Conservation (phyloP, 2,329 filamentous ascomycete genomes). For the Trichoderma lentiforme region DNA sequence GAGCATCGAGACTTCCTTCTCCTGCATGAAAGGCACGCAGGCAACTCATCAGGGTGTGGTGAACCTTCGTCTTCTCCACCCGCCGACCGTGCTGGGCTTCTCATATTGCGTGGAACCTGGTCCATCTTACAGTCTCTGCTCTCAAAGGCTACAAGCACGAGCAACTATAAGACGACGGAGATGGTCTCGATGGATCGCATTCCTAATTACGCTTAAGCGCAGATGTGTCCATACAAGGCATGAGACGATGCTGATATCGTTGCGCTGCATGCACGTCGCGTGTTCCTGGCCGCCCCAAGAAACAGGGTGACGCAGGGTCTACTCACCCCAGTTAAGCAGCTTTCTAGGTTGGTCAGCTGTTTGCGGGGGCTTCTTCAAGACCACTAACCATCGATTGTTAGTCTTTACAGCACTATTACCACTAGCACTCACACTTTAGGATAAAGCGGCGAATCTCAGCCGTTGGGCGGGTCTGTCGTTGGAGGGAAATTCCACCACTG, state of each 20-base stretch:
- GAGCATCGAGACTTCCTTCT: conserved; percentile 14
- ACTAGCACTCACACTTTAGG: background rate
- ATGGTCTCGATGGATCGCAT: background rate
- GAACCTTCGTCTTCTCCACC: conserved; percentile 8
- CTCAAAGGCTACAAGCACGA: no score
- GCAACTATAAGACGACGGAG: background rate
- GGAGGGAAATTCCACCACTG: background rate
- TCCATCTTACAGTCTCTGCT: background rate
- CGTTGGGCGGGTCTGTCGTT: background rate
- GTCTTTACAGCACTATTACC: background rate
- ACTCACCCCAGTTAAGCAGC: background rate
- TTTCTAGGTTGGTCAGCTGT: background rate
- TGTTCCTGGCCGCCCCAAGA: background rate
- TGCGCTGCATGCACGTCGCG: background rate
- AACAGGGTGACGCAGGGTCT: background rate
- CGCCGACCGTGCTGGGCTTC: background rate
- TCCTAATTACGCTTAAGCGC: background rate
- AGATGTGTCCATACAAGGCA: background rate
- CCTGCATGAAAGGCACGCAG: conserved; percentile 16
- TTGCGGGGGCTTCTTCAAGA: background rate
- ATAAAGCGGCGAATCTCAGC: background rate
- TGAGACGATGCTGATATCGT: background rate
- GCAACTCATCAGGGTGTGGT: background rate
- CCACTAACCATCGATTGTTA: background rate
- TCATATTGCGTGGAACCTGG: background rate